Evolutionary conservation across 805 yeast species (phyloP), one percentile per base, ranked within the genome.

Genomic region (Teunomyces pallodes): DNA sequence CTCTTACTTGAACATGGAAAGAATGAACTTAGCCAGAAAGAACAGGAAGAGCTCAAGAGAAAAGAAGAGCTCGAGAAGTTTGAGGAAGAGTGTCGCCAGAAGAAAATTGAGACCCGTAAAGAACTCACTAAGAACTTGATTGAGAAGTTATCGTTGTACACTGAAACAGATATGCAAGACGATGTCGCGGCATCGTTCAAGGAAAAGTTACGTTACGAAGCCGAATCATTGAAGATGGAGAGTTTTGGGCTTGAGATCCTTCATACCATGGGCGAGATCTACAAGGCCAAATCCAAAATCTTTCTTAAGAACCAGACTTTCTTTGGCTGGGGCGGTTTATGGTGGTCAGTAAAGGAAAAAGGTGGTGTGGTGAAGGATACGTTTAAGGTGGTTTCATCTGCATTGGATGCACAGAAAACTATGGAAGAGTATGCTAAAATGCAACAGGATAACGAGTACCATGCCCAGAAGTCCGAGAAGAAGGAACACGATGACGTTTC

Each of bases 171-270:
- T 42, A 71, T 71, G 71, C 66, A 70, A 33, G 72, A 64, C 9
- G 75, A 79, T 51, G 69, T 69, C n/a, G 69, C 66, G 9, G 62
- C 59, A 32, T 66, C 76, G 17, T 92, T 90, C 64, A 69, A 76
- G 50, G 75, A 74, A 47, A 85, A 87, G 62, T 77, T 87, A 55
- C 76, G 75, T 52, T 82, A 84, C 58, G 98, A 94, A 65, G 96
- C 96, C 12, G 94, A 91, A 61, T 73, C 83, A 27, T 72, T 87
- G 54, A 87, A 86, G 57, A 80, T 85, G 82, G 94, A 87, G 64
- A 86, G 92, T 17, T 87, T 87, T 66, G 95, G 95, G n/a, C 66
- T 86, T 29, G 90, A 87, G 59, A 86, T 87, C 31, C 75, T 88
- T 42, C 94, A 87, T 56, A 78, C 88, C 0, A 79, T 87, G 46